These are phyloP conservation scores for Tranzscheliella williamsii DNA, from an alignment of 1,284 basidiomycete genomes.

Conservation along the genomic window DNA sequence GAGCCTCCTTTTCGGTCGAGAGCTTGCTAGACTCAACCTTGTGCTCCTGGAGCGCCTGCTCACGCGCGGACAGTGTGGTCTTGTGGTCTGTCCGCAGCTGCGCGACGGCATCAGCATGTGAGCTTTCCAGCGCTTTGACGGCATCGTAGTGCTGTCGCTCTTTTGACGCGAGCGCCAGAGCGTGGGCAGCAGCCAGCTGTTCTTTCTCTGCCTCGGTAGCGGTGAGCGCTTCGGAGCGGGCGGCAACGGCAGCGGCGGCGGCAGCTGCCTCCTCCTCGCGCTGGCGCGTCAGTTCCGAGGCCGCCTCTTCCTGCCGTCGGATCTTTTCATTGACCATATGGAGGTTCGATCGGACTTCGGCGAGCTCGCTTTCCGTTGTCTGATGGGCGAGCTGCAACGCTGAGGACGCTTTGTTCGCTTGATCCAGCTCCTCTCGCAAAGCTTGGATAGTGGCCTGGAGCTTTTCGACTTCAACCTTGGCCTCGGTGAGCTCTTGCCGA, in stretches of 20 bases:
- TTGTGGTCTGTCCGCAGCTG: constrained; percentile 33
- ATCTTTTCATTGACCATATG: constrained; percentile 35
- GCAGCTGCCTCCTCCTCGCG: constrained; percentile 33
- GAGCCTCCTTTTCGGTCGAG: constrained; percentile 6
- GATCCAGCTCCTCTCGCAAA: constrained; percentile 21
- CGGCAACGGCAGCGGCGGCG: constrained; percentile 30
- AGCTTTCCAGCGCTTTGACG: constrained; percentile 38
- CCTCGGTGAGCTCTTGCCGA: constrained; percentile 9
- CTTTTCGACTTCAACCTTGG: constrained; percentile 21
- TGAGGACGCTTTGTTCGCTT: constrained; percentile 20
- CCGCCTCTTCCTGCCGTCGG: constrained; percentile 28
- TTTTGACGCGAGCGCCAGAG: constrained; percentile 26
- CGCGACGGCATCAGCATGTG: constrained; percentile 14
- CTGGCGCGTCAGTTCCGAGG: constrained; percentile 23
- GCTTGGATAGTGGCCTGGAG: constrained; percentile 25
- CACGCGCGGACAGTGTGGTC: constrained; percentile 26
- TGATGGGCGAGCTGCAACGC: constrained; percentile 20
- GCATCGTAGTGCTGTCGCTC: constrained; percentile 32
- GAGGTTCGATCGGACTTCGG: constrained; percentile 24
- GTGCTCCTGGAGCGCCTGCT: constrained; percentile 12
- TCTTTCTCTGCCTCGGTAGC: constrained; percentile 39
- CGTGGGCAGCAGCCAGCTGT: constrained; percentile 23
- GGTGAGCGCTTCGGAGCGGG: constrained; percentile 30
- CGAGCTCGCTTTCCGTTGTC: constrained; percentile 22
- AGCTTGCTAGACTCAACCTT: constrained; percentile 1